Evolutionary conservation across 805 yeast genomes (phyloP).

Genomic region (Candida endomychidarum): DNA sequence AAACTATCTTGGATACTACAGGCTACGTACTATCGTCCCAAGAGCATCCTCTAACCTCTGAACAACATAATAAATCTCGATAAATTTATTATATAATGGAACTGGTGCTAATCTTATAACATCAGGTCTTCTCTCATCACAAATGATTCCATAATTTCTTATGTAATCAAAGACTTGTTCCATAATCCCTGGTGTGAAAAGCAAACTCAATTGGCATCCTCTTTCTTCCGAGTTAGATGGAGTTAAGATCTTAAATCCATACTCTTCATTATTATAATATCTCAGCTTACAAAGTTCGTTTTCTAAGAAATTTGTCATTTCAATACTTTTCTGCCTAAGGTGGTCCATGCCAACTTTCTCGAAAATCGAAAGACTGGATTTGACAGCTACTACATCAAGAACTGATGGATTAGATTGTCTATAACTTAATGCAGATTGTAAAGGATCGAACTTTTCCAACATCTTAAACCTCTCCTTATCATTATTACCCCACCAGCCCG

Average conservation of each 20-base stretch:
- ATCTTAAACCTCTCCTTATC: constrained; percentile 69
- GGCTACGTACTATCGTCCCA: no score
- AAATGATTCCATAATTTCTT: constrained; percentile 61
- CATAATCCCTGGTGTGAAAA: constrained; percentile 62
- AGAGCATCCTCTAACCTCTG: constrained; percentile 43
- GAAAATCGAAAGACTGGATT: constrained; percentile 63
- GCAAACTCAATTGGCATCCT: constrained; percentile 82
- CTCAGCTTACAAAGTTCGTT: constrained; percentile 44
- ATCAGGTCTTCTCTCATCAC: constrained; percentile 87
- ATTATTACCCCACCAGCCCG: constrained; percentile 98
- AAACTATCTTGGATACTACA: background rate
- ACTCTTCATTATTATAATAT: constrained; percentile 40
- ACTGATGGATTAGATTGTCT: constrained; percentile 91
- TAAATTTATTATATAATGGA: constrained; percentile 78
- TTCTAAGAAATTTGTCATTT: constrained; percentile 59
- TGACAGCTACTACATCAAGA: constrained; percentile 73
- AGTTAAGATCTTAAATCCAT: constrained; percentile 69
- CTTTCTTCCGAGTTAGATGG: constrained; percentile 57
- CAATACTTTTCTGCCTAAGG: constrained; percentile 55
- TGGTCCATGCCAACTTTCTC: constrained; percentile 53
- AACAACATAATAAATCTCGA: constrained; percentile 55
- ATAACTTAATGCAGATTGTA: constrained; percentile 82
- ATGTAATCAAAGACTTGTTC: constrained; percentile 52
- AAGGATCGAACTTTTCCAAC: constrained; percentile 77
- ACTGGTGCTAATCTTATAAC: constrained; percentile 89